Base-by-base conservation (phyloP, 2,329 filamentous ascomycete genomes). In the Leptographium flavum region DNA sequence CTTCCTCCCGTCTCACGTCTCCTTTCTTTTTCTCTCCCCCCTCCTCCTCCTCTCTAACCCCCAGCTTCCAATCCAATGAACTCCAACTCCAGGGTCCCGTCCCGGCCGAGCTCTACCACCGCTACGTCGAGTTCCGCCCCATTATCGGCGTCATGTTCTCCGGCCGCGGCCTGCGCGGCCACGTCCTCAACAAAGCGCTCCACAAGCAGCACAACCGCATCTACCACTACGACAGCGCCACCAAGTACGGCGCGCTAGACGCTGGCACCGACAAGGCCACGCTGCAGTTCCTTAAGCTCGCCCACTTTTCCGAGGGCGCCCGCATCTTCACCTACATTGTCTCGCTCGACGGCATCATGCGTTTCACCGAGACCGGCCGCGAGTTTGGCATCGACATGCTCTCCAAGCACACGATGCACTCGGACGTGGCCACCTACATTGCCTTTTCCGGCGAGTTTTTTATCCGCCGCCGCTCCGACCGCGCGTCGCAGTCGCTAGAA, bases 321-420 rank as follows among this genome's bases (percentile, higher is more conserved):
- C 79, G 87, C 13, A 77, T 93, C 46, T 95, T 92, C 57, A 96
- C 90, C 21, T 96, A 95, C 54, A 81, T 95, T 23, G 68, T 96
- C 21, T 94, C 87, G 0, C 71, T 95, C 7, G 90, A 96, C 57
- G 83, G 82, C 5, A 71, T 90, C 44, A 75, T 93, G 57, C 81
- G 87, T 39, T 95, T 95, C 63, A 95, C 90, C 1, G 90, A 95
- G 62, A 96, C 90, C 0, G 90, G 90, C 27, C 92, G 92, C 55
- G 88, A 95, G 56, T 95, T 95, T 48, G 87, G 88, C 43, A 87
- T 96, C 55, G 90, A 95, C 63, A 69, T 95, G 60, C 65, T 96
- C 55, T 87, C 81, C 61, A 96, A 96, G 60, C 90, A 96, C 62
- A 94, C 87, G 35, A 94, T 96, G 87, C 90, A 96, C 65, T 90